Evolutionary conservation across 345 rosid genomes (phyloP).

Genomic region (Crucihimalaya himalaica): DNA sequence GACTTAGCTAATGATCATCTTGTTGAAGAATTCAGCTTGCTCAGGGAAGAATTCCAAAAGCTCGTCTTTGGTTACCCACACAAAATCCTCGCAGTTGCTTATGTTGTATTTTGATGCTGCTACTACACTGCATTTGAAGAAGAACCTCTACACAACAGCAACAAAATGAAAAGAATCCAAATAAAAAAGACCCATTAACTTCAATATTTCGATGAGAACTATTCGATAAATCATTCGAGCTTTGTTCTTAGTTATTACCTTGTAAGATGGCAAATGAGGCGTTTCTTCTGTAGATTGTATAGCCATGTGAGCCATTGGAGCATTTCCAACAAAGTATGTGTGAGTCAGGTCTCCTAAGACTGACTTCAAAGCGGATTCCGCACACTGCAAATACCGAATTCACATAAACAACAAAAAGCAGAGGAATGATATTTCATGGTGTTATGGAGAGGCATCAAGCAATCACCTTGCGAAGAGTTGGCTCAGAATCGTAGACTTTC

Average conservation of each 20-base stretch:
- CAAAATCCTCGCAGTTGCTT: slow-evolving; percentile 70
- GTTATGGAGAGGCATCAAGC: neutral
- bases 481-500: slow-evolving; percentile 82
- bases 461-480: slow-evolving; percentile 65
- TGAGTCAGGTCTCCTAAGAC: slow-evolving; percentile 79
- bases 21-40: slow-evolving; percentile 66
- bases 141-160: slow-evolving; percentile 63
- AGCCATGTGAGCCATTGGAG: slow-evolving; percentile 93
- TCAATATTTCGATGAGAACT: neutral
- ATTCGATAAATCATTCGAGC: neutral
- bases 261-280: slow-evolving; percentile 50
- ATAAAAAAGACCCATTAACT: neutral
- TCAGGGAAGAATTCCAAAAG: slow-evolving; percentile 81
- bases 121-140: slow-evolving; percentile 90
- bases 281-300: slow-evolving; percentile 46
- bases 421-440: neutral
- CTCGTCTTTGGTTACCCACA: slow-evolving; percentile 97
- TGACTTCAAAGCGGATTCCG: slow-evolving; percentile 81
- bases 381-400: slow-evolving; percentile 58
- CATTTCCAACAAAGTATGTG: slow-evolving; percentile 93
- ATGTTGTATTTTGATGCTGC: slow-evolving; percentile 68
- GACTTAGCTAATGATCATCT: slow-evolving; percentile 84
- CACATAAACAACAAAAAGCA: neutral
- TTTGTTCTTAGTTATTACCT: slow-evolving; percentile 55
- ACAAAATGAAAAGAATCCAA: neutral